A percentile compares a stretch with the other conserved stretches of the same genome.
phyloP scores from a whole-genome alignment of 2,329 filamentous ascomycete species.

The Aspergillus carbonarius region DNA sequence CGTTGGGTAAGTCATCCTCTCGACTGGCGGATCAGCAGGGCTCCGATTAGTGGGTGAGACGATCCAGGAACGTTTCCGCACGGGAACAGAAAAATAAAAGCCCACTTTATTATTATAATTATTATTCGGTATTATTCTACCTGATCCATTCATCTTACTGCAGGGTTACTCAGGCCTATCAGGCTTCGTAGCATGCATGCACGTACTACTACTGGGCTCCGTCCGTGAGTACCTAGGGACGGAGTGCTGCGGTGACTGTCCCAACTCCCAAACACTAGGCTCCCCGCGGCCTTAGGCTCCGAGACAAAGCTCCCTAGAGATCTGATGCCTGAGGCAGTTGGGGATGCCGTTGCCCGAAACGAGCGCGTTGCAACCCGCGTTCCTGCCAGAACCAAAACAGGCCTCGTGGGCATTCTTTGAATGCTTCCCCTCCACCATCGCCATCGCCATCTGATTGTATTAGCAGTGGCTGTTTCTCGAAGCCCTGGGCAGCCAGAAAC shows the following conservation, averaged over 20 bases:
- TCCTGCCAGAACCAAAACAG: slow-evolving; percentile 1
- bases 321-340: background rate
- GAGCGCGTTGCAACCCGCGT: slow-evolving; percentile 13
- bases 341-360: slow-evolving; percentile 12
- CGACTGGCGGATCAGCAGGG: slow-evolving; percentile 19
- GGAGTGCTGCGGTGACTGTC: too few species aligned
- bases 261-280: too few species aligned
- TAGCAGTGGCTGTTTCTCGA: too few species aligned
- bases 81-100: slow-evolving; percentile 5
- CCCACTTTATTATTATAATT: background rate
- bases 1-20: slow-evolving; percentile 15
- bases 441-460: background rate
- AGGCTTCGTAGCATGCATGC: background rate
- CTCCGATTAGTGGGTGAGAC: slow-evolving; percentile 16
- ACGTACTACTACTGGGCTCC: background rate
- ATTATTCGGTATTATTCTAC: background rate
- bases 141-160: background rate
- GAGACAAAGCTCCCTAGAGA: background rate
- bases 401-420: background rate
- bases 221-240: too few species aligned
- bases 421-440: background rate
- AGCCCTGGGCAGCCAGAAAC: too few species aligned
- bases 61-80: slow-evolving; percentile 23
- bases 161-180: background rate
- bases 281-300: background rate